A percentile compares a stretch with the other conserved stretches of the same genome.
Evolutionary conservation across 2,329 filamentous ascomycete genomes (phyloP).

Genomic region (Cordyceps farinosa): DNA sequence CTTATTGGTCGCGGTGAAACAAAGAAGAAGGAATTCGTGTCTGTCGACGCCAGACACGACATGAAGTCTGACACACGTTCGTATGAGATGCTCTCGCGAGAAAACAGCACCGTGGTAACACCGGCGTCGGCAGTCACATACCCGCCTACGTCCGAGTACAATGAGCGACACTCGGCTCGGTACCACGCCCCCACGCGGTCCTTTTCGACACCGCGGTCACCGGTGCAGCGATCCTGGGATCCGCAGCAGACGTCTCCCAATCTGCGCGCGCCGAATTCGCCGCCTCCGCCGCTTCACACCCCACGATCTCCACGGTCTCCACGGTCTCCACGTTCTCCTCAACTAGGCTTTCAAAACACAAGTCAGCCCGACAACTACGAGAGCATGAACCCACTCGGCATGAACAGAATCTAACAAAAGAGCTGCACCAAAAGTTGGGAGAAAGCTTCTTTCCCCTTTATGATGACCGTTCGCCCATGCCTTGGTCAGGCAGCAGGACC

Average conservation of each 20-base stretch:
- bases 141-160: slow-evolving; percentile 49
- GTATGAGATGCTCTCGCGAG: slow-evolving; percentile 76
- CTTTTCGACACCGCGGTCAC: slow-evolving; percentile 53
- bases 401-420: slow-evolving; percentile 49
- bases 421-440: neutral
- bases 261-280: neutral
- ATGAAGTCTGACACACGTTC: slow-evolving; percentile 62
- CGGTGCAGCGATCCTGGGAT: slow-evolving; percentile 42
- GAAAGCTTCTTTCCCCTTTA: neutral
- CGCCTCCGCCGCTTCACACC: neutral
- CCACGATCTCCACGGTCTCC: neutral
- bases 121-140: slow-evolving; percentile 41
- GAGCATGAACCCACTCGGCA: slow-evolving; percentile 51
- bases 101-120: slow-evolving; percentile 53
- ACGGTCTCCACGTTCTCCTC: neutral
- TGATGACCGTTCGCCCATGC: neutral
- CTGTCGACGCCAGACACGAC: slow-evolving; percentile 68
- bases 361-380: slow-evolving; percentile 28
- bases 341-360: slow-evolving; percentile 20
- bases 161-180: slow-evolving; percentile 46
- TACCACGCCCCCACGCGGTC: slow-evolving; percentile 54
- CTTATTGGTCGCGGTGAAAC: slow-evolving; percentile 37
- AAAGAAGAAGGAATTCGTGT: slow-evolving; percentile 77
- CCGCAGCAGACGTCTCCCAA: slow-evolving; percentile 27
- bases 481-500: neutral